Evolutionary conservation across 2,329 filamentous ascomycete genomes (phyloP), one percentile per base, ranked within the genome.

Genomic region (Chaetothyriales sp.): DNA sequence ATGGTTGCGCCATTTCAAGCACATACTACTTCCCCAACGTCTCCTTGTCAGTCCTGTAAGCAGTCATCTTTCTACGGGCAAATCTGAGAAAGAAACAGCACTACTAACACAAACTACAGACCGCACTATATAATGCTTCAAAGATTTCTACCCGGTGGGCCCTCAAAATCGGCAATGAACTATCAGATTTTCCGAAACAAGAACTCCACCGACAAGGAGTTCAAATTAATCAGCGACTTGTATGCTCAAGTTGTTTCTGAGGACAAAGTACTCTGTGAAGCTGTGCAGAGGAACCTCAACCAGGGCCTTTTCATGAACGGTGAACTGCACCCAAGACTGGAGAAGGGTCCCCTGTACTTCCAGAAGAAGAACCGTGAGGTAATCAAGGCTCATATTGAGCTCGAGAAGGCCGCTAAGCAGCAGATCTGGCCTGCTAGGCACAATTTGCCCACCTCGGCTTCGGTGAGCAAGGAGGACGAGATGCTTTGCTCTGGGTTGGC

Each of bases 161-260:
- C 79, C 0, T 69, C 66, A 37, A 72, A 65, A 43, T 75, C 74
- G 2, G 67, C 69, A 40, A 81, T 83, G 74, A 70, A 71, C 52
- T 82, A 82, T 64, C 77, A 83, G 61, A 74, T 83, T 47, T 83
- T 73, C 70, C 72, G 78, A 54, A 78, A 82, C 71, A 78, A 77
- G 62, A 66, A 76, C 62, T 75, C 78, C 2, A 70, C 70, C 15
- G 75, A 81, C 15, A 73, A 75, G 25, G 74, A 80, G 54, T 83
- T 82, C 62, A 65, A 71, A 10, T 65, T 70, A 47, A 77, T 82
- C 64, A 74, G 71, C 63, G 66, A 75, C 44, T 77, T 82, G 60
- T 83, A 81, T 69, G 79, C 79, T 65, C 75, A 77, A 43, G 74
- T 83, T 64, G 78, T 82, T 76, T 71, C 72, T 1, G 80, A 83